Percentiles rank a stretch among this genome's conserved stretches.
phyloP scores from a whole-genome alignment of 441 rosid genomes.

The Eruca vesicaria region DNA sequence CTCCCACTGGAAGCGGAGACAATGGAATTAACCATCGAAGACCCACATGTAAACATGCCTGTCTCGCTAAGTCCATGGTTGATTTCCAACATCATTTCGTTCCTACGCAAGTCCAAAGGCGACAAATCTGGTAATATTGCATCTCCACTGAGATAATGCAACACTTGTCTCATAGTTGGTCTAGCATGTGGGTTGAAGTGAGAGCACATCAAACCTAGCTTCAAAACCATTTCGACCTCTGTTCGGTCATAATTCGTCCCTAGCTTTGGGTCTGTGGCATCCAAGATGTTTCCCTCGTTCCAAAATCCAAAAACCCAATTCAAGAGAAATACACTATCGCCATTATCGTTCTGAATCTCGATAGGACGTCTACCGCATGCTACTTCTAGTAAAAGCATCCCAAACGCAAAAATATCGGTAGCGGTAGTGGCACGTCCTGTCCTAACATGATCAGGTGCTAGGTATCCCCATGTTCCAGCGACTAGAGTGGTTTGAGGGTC shows the following conservation, averaged over 20 bases:
- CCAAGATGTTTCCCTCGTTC: slow-evolving; percentile 39
- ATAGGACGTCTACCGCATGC: slow-evolving; percentile 70
- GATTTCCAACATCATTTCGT: neutral
- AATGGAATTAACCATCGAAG: slow-evolving; percentile 14
- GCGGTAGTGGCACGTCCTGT: slow-evolving; percentile 23
- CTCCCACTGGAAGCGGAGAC: slow-evolving; percentile 16
- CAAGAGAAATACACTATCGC: slow-evolving; percentile 54
- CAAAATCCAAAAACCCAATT: slow-evolving; percentile 59
- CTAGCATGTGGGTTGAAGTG: slow-evolving; percentile 39
- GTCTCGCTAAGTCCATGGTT: slow-evolving; percentile 29
- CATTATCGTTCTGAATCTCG: slow-evolving; percentile 31
- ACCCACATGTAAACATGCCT: neutral
- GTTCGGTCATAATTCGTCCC: slow-evolving; percentile 33
- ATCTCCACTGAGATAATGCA: slow-evolving; percentile 58
- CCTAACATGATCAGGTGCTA: slow-evolving; percentile 58
- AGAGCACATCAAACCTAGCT: too few relatives aligned
- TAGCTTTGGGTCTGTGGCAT: slow-evolving; percentile 50
- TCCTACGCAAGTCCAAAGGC: neutral
- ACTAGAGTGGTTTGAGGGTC: slow-evolving; percentile 68
- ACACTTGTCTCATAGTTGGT: slow-evolving; percentile 62
- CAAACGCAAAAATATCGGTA: slow-evolving; percentile 75
- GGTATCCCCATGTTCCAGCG: slow-evolving; percentile 73
- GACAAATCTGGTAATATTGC: slow-evolving; percentile 40
- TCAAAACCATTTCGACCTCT: slow-evolving; percentile 46
- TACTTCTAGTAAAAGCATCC: slow-evolving; percentile 70